Percentiles rank a stretch among this genome's conserved stretches.
Conservation (phyloP, 2,329 filamentous ascomycete species). For the Trichoderma atrobrunneum region DNA sequence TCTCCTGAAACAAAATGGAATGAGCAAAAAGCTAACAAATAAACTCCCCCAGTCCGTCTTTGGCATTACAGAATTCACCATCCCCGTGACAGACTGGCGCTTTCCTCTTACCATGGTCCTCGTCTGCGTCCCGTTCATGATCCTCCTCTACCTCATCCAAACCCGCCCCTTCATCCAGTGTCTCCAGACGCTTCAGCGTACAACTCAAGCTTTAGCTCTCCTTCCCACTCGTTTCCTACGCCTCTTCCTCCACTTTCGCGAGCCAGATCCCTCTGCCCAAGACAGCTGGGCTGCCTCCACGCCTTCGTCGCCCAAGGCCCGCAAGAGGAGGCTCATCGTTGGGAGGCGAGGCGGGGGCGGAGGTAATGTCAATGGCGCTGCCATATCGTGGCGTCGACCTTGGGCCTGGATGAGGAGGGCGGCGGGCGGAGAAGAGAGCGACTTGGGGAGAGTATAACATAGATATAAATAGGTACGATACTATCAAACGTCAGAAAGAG, state of each 20-base stretch:
- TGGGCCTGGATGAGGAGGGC: constrained; percentile 12
- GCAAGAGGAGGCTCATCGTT: constrained; percentile 24
- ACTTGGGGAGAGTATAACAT: constrained; percentile 12
- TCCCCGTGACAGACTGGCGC: constrained; percentile 42
- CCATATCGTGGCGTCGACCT: neutral
- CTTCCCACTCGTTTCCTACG: neutral
- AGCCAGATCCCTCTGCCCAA: neutral
- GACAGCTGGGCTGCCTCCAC: neutral
- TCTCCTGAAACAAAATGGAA: neutral
- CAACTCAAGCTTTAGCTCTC: neutral
- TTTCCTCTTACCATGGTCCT: constrained; percentile 62
- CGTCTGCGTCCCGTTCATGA: constrained; percentile 52
- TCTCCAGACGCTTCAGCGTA: constrained; percentile 22
- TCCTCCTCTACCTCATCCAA: constrained; percentile 46
- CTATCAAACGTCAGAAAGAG: neutral
- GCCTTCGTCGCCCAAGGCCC: constrained; percentile 8
- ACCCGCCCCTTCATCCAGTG: constrained; percentile 37
- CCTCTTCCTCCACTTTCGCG: neutral
- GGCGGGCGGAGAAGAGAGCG: neutral
- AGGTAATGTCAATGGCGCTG: neutral
- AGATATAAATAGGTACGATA: neutral
- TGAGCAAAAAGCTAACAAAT: neutral
- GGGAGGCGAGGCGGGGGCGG: constrained; percentile 8
- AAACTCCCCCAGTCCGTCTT: constrained; percentile 44
- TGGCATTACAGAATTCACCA: constrained; percentile 49